Evolutionary conservation across 208 protist genomes (phyloP).

Genomic region (Trypanosoma melophagium): DNA sequence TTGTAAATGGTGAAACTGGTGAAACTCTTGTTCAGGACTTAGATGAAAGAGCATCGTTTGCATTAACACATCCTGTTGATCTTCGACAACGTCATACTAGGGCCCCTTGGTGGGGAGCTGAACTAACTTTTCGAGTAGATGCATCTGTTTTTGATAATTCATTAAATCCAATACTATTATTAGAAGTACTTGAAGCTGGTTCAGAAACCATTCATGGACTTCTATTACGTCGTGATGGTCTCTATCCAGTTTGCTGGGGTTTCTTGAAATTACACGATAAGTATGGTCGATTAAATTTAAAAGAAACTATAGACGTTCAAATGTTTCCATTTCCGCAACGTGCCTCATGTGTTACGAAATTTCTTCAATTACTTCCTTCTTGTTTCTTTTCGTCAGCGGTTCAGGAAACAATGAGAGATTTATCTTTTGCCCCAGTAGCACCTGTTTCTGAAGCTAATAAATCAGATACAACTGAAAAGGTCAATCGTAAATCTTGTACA

Average conservation of each 20-base stretch:
- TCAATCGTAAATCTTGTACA: neutral
- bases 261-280: constrained; percentile 69
- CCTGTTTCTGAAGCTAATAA: neutral
- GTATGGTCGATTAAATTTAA: constrained; percentile 38
- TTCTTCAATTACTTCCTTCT: constrained; percentile 45
- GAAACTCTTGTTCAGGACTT: constrained; percentile 34
- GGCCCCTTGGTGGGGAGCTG: constrained; percentile 70
- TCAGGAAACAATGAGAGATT: too few species aligned
- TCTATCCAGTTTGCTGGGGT: constrained; percentile 84
- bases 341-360: constrained; percentile 50
- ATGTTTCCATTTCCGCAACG: constrained; percentile 75
- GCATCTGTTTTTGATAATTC: constrained; percentile 13
- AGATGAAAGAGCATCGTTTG: constrained; percentile 32
- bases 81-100: constrained; percentile 56
- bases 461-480: neutral
- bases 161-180: constrained; percentile 57
- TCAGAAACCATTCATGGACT: constrained; percentile 66
- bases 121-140: constrained; percentile 40
- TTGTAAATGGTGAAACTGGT: constrained; percentile 65
- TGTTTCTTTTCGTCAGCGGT: constrained; percentile 4
- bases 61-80: constrained; percentile 76
- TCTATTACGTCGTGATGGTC: constrained; percentile 35
- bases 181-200: constrained; percentile 82
- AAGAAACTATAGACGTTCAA: constrained; percentile 48
- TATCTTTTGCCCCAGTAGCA: neutral